A percentile compares a stretch with the other conserved stretches of the same genome.
Evolutionary conservation across 768 basidiomycete genomes (phyloP).

Genomic region (Hericium alpestre): DNA sequence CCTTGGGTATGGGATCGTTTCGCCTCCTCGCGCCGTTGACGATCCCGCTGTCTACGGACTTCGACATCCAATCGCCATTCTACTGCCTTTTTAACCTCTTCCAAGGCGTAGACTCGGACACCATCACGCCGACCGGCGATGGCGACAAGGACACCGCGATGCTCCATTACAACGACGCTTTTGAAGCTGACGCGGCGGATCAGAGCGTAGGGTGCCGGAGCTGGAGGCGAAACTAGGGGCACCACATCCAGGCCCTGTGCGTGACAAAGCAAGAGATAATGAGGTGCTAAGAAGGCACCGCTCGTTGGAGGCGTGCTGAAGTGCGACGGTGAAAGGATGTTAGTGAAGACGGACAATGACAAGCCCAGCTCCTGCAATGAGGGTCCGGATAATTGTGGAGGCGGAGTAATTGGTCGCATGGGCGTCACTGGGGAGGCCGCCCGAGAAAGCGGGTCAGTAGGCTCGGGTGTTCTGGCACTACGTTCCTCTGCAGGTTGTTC

Average conservation of each 20-base stretch:
- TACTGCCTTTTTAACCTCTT: slow-evolving; percentile 76
- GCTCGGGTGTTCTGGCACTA: slow-evolving; percentile 12
- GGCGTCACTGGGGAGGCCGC: slow-evolving; percentile 42
- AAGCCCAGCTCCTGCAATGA: slow-evolving; percentile 69
- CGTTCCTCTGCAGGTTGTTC: slow-evolving; percentile 11
- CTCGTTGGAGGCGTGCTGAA: slow-evolving; percentile 67
- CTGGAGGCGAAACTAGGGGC: slow-evolving; percentile 66
- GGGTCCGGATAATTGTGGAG: slow-evolving; percentile 62
- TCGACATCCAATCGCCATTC: slow-evolving; percentile 85
- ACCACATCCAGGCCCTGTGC: slow-evolving; percentile 79
- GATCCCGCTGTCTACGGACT: slow-evolving; percentile 63
- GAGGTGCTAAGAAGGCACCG: slow-evolving; percentile 72
- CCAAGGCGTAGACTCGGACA: slow-evolving; percentile 79
- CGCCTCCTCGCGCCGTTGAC: slow-evolving; percentile 52
- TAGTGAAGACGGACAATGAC: slow-evolving; percentile 54
- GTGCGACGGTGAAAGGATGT: slow-evolving; percentile 63
- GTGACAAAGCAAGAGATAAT: slow-evolving; percentile 77
- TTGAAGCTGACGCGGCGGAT: slow-evolving; percentile 77
- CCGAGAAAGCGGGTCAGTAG: slow-evolving; percentile 33
- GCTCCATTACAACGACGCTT: slow-evolving; percentile 86
- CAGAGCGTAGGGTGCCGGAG: slow-evolving; percentile 68
- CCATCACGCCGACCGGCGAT: slow-evolving; percentile 82
- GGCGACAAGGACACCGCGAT: slow-evolving; percentile 82
- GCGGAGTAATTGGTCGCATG: slow-evolving; percentile 53
- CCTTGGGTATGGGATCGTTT: slow-evolving; percentile 35